Evolutionary conservation across 352 stramenopile species (phyloP), one percentile per base, ranked within the genome.

Genomic region (Phytophthora pistaciae): DNA sequence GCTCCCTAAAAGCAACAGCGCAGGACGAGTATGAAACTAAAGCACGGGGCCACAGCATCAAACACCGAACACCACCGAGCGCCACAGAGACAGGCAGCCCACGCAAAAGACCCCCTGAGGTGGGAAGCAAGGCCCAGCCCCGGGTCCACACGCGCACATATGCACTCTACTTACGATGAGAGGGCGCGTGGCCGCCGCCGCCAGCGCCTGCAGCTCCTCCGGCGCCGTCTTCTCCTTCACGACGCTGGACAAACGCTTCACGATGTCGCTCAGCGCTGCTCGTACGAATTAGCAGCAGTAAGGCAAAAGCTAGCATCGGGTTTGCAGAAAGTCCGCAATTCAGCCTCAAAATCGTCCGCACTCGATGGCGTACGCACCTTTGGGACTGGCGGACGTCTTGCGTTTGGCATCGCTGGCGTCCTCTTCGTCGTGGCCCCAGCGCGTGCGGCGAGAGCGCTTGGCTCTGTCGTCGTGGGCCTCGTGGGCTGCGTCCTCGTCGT

Each of bases 201-300:
- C 36, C 64, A 57, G 36, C 33, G 63, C 60, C 58, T 80, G 63
- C 4, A 82, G 72, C 55, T 87, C 70, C 58, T 83, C 73, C 2
- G 73, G 77, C 49, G 79, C 68, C 18, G 70, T 79, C 53, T 92
- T 89, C 61, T 92, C 74, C 66, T 92, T 82, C 23, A 94, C 85
- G 25, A 94, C 80, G 20, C 67, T 83, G 25, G 85, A 89, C 18
- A 94, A 67, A 10, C 77, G 70, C 80, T 84, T 84, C 13, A 91
- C 87, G 18, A 94, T 85, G 52, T 91, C 87, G 40, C 70, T 80
- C 63, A 92, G 62, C 13, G 79, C 65, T 53, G 72, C 74, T 44
- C 13, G 38, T 44, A 44, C 10, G 60, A 68, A 48, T 58, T 74
- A 5, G 64, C 54, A 2, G 54, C 42, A 21, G 42, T 13, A 11